Evolutionary conservation across 2,329 filamentous ascomycete species (phyloP).

Genomic region (Stemphylium lycopersici): DNA sequence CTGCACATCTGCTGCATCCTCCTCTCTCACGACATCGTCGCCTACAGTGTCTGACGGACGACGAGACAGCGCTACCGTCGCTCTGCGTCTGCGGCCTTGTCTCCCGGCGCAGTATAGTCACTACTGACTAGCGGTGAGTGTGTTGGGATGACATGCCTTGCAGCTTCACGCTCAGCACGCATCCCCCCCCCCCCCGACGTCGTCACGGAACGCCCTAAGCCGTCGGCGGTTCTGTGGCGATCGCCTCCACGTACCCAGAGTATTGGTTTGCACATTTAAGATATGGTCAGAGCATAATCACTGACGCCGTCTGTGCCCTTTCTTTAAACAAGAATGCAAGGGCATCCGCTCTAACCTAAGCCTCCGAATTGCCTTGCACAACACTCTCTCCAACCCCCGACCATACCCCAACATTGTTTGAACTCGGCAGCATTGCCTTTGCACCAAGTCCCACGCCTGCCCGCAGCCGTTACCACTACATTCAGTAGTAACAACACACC

Average conservation of each 20-base stretch:
- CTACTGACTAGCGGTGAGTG: slow-evolving; percentile 38
- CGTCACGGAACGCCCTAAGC: slow-evolving; percentile 27
- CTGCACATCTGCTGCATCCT: slow-evolving; percentile 23
- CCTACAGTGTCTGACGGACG: slow-evolving; percentile 28
- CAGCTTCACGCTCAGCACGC: slow-evolving; percentile 36
- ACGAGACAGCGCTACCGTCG: slow-evolving; percentile 30
- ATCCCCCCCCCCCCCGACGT: slow-evolving; percentile 13
- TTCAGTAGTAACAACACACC: slow-evolving; percentile 24
- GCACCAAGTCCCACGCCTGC: slow-evolving; percentile 29
- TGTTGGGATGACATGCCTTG: slow-evolving; percentile 33
- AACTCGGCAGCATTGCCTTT: slow-evolving; percentile 41
- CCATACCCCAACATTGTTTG: slow-evolving; percentile 38
- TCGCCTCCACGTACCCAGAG: slow-evolving; percentile 28
- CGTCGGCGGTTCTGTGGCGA: slow-evolving; percentile 35
- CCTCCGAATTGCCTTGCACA: slow-evolving; percentile 30
- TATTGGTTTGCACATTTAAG: slow-evolving; percentile 32
- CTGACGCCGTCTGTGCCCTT: slow-evolving; percentile 27
- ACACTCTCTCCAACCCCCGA: slow-evolving; percentile 27
- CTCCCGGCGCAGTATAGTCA: slow-evolving; percentile 15
- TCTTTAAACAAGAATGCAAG: slow-evolving; percentile 45
- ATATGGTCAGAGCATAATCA: slow-evolving; percentile 32
- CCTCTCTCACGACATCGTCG: slow-evolving; percentile 22
- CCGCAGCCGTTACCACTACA: slow-evolving; percentile 27
- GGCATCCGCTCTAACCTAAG: slow-evolving; percentile 36
- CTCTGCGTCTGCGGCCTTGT: slow-evolving; percentile 19